Evolutionary conservation across 2,329 filamentous ascomycete species (phyloP).

Genomic region (Didymella exigua): DNA sequence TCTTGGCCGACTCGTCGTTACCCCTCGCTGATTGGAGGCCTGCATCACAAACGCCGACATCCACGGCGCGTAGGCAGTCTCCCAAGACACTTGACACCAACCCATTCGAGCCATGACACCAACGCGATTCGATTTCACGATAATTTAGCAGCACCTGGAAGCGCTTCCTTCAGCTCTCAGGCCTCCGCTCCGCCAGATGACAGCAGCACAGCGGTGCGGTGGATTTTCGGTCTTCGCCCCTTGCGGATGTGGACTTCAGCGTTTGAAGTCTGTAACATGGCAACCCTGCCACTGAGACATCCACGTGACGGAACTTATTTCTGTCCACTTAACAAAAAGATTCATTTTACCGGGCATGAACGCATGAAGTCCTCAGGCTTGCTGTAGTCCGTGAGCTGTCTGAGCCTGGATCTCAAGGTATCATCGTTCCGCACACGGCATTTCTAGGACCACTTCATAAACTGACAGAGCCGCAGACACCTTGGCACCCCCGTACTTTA

Average conservation of each 20-base stretch:
- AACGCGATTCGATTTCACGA: slow-evolving; percentile 28
- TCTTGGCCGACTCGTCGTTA: slow-evolving; percentile 39
- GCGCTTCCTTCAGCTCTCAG: slow-evolving; percentile 19
- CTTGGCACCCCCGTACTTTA: slow-evolving; percentile 22
- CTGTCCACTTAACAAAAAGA: slow-evolving; percentile 27
- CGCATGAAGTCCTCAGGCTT: slow-evolving; percentile 40
- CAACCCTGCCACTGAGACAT: slow-evolving; percentile 42
- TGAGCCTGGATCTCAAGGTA: slow-evolving; percentile 42
- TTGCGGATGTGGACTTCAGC: slow-evolving; percentile 25
- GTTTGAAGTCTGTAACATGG: slow-evolving; percentile 50
- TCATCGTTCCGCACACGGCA: slow-evolving; percentile 25
- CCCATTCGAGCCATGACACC: slow-evolving; percentile 37
- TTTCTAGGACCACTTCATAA: slow-evolving; percentile 26
- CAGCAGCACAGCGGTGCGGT: slow-evolving; percentile 21
- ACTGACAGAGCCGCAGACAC: slow-evolving; percentile 19
- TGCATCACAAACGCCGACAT: slow-evolving; percentile 33
- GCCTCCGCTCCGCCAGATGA: slow-evolving; percentile 13
- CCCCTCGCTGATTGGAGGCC: slow-evolving; percentile 36
- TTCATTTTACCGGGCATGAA: slow-evolving; percentile 40
- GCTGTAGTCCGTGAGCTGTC: slow-evolving; percentile 42
- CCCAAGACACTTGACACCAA: slow-evolving; percentile 30
- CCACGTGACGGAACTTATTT: slow-evolving; percentile 38
- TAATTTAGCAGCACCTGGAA: slow-evolving; percentile 19
- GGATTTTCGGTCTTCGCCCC: slow-evolving; percentile 17
- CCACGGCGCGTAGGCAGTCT: slow-evolving; percentile 41